phyloP scores from a whole-genome alignment of 2,329 filamentous ascomycete genomes.

The Dothiorella sarmentorum region DNA sequence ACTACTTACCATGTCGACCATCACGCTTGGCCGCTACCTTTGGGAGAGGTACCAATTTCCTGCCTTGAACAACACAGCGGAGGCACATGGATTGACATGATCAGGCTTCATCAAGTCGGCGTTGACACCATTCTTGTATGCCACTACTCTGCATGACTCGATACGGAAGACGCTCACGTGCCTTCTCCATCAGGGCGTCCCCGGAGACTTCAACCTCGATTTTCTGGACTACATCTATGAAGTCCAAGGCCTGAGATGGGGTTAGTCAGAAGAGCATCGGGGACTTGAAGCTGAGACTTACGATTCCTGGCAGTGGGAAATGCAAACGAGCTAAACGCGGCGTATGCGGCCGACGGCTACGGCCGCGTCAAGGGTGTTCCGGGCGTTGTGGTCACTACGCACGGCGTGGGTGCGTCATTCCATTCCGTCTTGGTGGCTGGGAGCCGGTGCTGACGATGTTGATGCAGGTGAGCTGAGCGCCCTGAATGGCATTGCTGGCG shows the following conservation, averaged over 20 bases:
- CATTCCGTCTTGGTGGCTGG: too few species aligned
- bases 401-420: conserved; percentile 54
- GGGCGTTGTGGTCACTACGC: conserved; percentile 54
- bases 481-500: conserved; percentile 44
- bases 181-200: conserved; percentile 30
- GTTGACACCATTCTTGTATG: conserved; percentile 39
- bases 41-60: conserved; percentile 32
- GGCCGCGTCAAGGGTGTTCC: conserved; percentile 48
- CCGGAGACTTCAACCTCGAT: conserved; percentile 47
- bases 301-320: conserved; percentile 43
- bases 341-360: conserved; percentile 58
- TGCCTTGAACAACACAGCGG: not conserved
- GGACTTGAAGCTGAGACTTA: not conserved
- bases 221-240: conserved; percentile 44
- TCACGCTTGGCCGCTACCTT: conserved; percentile 42
- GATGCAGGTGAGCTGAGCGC: conserved; percentile 40
- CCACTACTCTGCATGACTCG: not conserved
- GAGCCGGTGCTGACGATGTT: too few species aligned
- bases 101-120: conserved; percentile 39
- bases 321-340: conserved; percentile 57
- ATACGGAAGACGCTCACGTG: conserved; percentile 18
- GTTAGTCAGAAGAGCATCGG: conserved; percentile 17
- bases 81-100: not conserved
- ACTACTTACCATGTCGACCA: conserved; percentile 26
- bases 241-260: conserved; percentile 38